Conservation (phyloP, 75 land plant genomes). For the Gnetum montanum region DNA sequence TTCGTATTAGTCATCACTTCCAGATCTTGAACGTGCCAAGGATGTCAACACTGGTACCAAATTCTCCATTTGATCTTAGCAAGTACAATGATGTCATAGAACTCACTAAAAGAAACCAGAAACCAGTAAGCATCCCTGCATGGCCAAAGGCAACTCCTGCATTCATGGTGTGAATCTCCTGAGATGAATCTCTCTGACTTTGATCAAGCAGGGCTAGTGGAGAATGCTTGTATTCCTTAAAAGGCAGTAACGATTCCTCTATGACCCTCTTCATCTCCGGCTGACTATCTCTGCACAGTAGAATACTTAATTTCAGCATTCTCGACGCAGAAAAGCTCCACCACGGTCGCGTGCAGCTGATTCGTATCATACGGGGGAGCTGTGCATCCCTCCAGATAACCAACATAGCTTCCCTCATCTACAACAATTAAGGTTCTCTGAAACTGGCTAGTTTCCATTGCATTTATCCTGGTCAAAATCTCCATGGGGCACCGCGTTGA, state of each 20-base stretch:
- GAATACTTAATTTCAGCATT: conserved; percentile 91
- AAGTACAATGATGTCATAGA: no score
- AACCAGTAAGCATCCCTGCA: no score
- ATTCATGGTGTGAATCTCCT: no score
- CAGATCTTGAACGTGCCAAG: no score
- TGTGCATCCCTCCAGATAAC: conserved; percentile 96
- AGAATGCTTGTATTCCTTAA: no score
- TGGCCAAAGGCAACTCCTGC: no score
- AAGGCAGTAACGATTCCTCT: conserved; percentile 70
- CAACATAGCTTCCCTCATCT: conserved; percentile 77
- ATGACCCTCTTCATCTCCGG: conserved; percentile 78
- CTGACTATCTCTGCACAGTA: conserved; percentile 99
- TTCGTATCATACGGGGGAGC: conserved; percentile 90
- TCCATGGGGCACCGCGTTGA: conserved; percentile 99
- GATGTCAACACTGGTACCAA: no score
- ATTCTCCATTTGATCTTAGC: no score
- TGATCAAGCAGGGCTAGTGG: no score
- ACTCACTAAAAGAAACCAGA: no score
- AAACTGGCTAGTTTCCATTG: conserved; percentile 91
- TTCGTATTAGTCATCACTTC: no score
- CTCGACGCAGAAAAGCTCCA: conserved; percentile 81
- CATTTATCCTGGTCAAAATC: conserved; percentile 88
- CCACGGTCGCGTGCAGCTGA: conserved; percentile 98
- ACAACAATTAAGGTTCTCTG: conserved; percentile 88
- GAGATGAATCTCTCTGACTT: no score